Base-by-base conservation (phyloP, 2,329 filamentous ascomycete genomes). In the Stagonosporopsis chrysanthemi region DNA sequence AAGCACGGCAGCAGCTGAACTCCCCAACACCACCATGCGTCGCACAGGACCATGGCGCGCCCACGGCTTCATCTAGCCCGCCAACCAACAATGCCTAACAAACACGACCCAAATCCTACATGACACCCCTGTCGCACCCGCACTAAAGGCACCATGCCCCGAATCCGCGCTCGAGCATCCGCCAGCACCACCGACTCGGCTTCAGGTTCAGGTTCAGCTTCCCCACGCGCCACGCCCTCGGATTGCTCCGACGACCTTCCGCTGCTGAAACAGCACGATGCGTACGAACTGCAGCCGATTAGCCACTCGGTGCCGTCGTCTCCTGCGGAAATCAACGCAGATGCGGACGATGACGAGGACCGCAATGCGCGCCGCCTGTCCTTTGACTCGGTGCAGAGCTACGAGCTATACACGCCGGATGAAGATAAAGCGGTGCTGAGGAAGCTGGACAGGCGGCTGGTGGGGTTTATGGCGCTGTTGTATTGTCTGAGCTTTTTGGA, bases 401-500 rank as follows among this genome's bases (percentile, higher is more conserved):
- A 79, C 66, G 79, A 83, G 67, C 68, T 85, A 6, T 86, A 85
- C 66, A 86, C 83, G 0, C 79, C 80, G 2, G 88, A 92, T 51
- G 92, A 97, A 74, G 92, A 96, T 71, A 78, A 75, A 22, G 80
- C 81, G 4, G 88, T 96, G 8, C 82, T 92, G 53, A 82, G 81
- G 69, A 92, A 90, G 77, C 86, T 97, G 65, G 92, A 97, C 74
- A 82, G 86, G 53, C 86, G 84, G 62, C 82, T 97, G 50, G 91
- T 96, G 6, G 74, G 90, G 1, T 96, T 97, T 72, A 83, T 97
- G 62, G 90, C 91, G 11, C 74, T 94, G 56, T 82, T 97, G 12
- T 97, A 95, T 73, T 84, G 96, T 81, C 80, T 97, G 60, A 90
- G 88, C 61, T 97, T 96, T 72, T 78, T 97, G 63, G 92, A 97